These are phyloP conservation scores for Scedosporium minutisporum DNA, from an alignment of 2,329 filamentous ascomycete species.

Conservation along the genomic window DNA sequence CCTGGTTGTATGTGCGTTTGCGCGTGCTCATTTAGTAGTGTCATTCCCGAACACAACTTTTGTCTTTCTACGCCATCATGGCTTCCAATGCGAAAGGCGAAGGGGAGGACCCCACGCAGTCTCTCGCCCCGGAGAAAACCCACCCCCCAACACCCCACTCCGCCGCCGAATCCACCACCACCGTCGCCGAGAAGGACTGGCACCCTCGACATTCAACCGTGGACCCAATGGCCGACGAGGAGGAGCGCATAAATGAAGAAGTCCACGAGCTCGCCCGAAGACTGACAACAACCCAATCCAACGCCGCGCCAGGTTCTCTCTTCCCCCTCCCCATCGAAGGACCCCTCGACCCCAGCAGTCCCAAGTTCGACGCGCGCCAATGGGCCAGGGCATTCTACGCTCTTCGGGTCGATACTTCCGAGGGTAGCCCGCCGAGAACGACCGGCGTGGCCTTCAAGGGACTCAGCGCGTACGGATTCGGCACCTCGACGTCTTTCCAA, in stretches of 20 bases:
- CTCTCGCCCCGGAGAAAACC: background rate
- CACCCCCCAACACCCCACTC: background rate
- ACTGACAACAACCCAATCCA: constrained; percentile 18
- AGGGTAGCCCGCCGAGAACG: constrained; percentile 18
- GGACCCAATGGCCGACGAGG: background rate
- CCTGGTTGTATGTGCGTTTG: too few species aligned
- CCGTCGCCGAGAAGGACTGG: constrained; percentile 1
- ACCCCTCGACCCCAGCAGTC: constrained; percentile 27
- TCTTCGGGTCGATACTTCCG: constrained; percentile 13
- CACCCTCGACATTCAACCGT: background rate
- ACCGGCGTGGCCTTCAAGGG: constrained; percentile 32
- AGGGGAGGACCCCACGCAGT: background rate
- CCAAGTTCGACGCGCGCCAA: constrained; percentile 29
- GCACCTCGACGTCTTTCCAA: constrained; percentile 31
- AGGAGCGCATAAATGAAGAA: constrained; percentile 11
- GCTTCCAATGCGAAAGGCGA: background rate
- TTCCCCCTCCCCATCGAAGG: constrained; percentile 17
- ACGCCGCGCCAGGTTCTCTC: constrained; percentile 15
- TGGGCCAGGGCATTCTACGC: constrained; percentile 31
- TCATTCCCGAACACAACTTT: constrained; percentile 14
- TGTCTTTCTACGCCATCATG: constrained; percentile 13
- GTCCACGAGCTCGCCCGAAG: constrained; percentile 19
- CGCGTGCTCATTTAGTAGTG: too few species aligned
- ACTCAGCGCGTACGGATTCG: constrained; percentile 31
- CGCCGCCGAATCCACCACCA: background rate